Base-by-base conservation (phyloP, 257 asterid genomes). In the Mitragyna speciosa region DNA sequence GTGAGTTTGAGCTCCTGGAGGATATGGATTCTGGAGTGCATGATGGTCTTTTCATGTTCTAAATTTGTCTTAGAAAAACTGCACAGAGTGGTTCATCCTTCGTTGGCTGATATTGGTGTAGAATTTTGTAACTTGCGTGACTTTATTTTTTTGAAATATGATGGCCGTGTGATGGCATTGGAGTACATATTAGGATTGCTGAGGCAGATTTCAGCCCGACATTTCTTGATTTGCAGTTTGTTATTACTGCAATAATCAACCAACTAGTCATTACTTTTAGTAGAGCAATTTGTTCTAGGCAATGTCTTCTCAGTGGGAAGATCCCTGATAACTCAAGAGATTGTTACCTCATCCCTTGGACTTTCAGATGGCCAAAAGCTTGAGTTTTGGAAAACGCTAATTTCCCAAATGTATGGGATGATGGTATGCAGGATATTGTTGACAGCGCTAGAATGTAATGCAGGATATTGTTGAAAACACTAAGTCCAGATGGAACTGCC, bases 141-240 rank as follows among this genome's bases (percentile, higher is more conserved):
- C 12, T 61, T 24, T 6, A 16, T 61, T n/a, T 2, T n/a, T 12
- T 7, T 30, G 67, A 9, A 24, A 61, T 61, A n/a, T 61, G 67
- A 24, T 61, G 31, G 67, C 31, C n/a, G 39, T 26, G 19, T 24
- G 12, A 3, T 16, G n/a, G 59, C 59, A n/a, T 71, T 14, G 6
- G 48, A 26, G 26, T n/a, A 72, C 36, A 33, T 48, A 14, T 7
- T 11, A 26, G 30, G 12, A 47, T 47, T 48, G 59, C 31, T 26
- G 33, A 43, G 59, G 75, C 16, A 26, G 75, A 71, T 43, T 68
- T 54, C 76, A 56, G n/a, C 63, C 20, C n/a, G 41, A 49, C 41
- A 72, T 49, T 72, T 72, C 76, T 22, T 49, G 74, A 72, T 72
- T 20, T 26, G 11, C 22, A 14, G 76, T 72, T 72, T 36, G 28